These are phyloP conservation scores for Syzygium syzygioides DNA, from an alignment of 441 rosid genomes.

Conservation along the genomic window DNA sequence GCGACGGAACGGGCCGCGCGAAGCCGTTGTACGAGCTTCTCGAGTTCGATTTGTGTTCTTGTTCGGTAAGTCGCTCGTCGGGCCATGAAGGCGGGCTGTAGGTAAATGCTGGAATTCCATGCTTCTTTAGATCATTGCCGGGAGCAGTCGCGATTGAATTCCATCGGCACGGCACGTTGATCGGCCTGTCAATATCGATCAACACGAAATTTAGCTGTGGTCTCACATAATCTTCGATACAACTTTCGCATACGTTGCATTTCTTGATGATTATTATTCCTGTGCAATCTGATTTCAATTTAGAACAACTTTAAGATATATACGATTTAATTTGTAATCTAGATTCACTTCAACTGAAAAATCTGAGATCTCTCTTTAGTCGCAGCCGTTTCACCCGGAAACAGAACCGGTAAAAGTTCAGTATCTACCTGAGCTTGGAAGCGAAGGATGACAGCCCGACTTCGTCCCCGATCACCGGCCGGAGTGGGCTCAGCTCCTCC, in stretches of 20 bases:
- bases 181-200: constrained; percentile 38
- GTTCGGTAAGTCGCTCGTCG: constrained; percentile 30
- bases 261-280: not conserved
- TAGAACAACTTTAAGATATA: not conserved
- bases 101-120: constrained; percentile 28
- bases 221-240: not conserved
- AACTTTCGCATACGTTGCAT: not conserved
- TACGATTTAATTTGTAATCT: not conserved
- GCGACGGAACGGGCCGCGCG: constrained; percentile 47
- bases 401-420: not conserved
- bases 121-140: constrained; percentile 29
- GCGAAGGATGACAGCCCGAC: constrained; percentile 59
- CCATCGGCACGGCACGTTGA: constrained; percentile 75
- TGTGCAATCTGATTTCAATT: not conserved
- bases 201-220: not conserved
- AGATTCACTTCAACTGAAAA: not conserved
- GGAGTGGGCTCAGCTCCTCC: constrained; percentile 73
- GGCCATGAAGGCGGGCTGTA: constrained; percentile 18
- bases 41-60: constrained; percentile 18
- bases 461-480: constrained; percentile 51
- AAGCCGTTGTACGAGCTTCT: constrained; percentile 34
- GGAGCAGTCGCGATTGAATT: constrained; percentile 30
- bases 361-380: not conserved
- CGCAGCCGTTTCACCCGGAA: not conserved
- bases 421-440: constrained; percentile 68